These are phyloP conservation scores for Fusarium sp. DNA, from an alignment of 2,329 filamentous ascomycete species.

Conservation along the genomic window DNA sequence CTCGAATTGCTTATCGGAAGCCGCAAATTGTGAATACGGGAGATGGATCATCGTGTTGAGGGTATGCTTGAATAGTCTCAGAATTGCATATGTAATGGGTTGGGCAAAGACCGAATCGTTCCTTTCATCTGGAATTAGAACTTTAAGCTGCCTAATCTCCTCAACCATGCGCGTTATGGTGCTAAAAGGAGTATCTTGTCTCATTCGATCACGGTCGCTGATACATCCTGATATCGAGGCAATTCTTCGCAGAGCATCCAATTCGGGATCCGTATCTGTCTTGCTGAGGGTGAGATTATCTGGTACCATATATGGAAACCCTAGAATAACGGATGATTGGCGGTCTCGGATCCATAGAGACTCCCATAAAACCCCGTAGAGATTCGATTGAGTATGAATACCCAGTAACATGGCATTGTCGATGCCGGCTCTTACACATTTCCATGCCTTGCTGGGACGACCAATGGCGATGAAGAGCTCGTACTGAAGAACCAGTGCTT, in stretches of 20 bases:
- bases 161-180: slow-evolving; percentile 3
- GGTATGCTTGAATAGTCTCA: slow-evolving; percentile 56
- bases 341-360: slow-evolving; percentile 58
- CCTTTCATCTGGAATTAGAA: slow-evolving; percentile 39
- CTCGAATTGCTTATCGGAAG: slow-evolving; percentile 50
- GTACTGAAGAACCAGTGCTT: slow-evolving; percentile 61
- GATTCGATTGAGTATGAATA: slow-evolving; percentile 52
- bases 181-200: not conserved
- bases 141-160: slow-evolving; percentile 55
- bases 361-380: slow-evolving; percentile 54
- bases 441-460: slow-evolving; percentile 66
- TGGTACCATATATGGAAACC: slow-evolving; percentile 16
- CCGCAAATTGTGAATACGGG: slow-evolving; percentile 58
- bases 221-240: slow-evolving; percentile 19
- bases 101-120: slow-evolving; percentile 4
- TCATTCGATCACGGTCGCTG: slow-evolving; percentile 15
- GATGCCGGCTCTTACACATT: slow-evolving; percentile 61
- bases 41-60: slow-evolving; percentile 57
- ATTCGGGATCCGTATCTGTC: not conserved
- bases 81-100: slow-evolving; percentile 43
- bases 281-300: not conserved
- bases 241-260: slow-evolving; percentile 29
- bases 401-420: slow-evolving; percentile 65
- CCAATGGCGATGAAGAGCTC: slow-evolving; percentile 67
- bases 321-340: slow-evolving; percentile 38